Percentiles rank a stretch among this genome's conserved stretches.
These are phyloP conservation scores for Paraleonurus japonicus DNA, from an alignment of 257 asterid genomes.

Conservation along the genomic window DNA sequence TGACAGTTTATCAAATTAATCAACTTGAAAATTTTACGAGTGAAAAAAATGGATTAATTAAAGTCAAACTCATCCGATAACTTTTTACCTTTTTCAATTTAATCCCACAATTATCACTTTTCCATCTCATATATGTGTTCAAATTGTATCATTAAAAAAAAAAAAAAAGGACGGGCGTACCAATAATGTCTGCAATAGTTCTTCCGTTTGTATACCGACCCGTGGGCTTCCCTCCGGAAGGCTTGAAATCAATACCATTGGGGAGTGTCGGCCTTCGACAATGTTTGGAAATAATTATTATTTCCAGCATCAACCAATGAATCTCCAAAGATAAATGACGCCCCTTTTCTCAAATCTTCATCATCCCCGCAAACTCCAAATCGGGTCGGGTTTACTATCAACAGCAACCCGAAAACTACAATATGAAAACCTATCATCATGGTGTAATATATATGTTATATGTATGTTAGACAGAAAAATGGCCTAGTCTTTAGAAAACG, in stretches of 20 bases:
- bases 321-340: conserved; percentile 80
- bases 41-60: not conserved
- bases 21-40: not conserved
- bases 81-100: no score
- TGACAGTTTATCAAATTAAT: no score
- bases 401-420: conserved; percentile 22
- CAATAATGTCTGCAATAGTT: conserved; percentile 86
- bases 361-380: conserved; percentile 38
- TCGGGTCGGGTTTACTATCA: conserved; percentile 24
- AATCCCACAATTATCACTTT: no score
- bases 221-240: conserved; percentile 84
- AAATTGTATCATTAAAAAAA: no score
- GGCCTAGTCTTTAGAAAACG: not conserved
- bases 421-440: no score
- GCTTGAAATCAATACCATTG: conserved; percentile 78
- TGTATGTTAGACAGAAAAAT: no score
- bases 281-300: conserved; percentile 66
- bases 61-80: no score
- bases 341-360: conserved; percentile 44
- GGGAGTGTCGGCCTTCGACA: conserved; percentile 74
- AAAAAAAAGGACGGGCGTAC: conserved; percentile 42
- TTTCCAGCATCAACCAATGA: conserved; percentile 96
- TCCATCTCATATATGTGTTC: no score
- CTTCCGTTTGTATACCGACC: conserved; percentile 89
- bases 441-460: no score